phyloP scores from a whole-genome alignment of 78 protist species.

The Guillardia theta region DNA sequence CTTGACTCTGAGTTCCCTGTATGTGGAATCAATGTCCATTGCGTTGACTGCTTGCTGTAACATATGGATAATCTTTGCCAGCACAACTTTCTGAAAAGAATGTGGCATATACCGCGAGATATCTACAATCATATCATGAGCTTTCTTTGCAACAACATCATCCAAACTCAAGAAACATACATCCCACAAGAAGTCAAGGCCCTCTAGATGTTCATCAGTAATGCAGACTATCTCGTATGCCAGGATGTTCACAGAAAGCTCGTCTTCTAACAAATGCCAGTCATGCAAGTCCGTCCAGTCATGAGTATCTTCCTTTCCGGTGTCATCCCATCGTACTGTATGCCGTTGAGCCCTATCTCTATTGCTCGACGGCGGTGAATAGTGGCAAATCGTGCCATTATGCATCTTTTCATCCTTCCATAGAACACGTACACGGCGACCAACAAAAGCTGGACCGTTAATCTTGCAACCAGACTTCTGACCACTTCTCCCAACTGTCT shows the following conservation, averaged over 20 bases:
- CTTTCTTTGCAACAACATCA: background rate
- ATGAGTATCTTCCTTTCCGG: background rate
- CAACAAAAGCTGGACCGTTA: background rate
- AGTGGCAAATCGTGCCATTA: background rate
- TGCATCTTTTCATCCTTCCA: constrained; percentile 31
- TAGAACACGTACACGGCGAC: background rate
- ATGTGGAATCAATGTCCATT: too few relatives aligned
- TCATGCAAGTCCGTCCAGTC: constrained; percentile 17
- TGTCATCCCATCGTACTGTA: constrained; percentile 3
- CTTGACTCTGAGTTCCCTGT: too few relatives aligned
- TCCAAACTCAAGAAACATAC: background rate
- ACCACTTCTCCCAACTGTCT: background rate
- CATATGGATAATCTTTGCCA: too few relatives aligned
- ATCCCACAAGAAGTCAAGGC: background rate
- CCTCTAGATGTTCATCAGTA: background rate
- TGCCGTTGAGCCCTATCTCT: background rate
- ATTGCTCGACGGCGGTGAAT: background rate
- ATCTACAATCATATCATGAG: background rate
- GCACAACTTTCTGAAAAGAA: background rate
- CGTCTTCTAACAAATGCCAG: background rate
- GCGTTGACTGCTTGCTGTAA: too few relatives aligned
- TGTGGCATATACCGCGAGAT: background rate
- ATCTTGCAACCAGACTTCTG: background rate
- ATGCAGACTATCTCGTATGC: background rate
- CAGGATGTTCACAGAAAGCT: background rate